Base-by-base conservation (phyloP, 2,329 filamentous ascomycete genomes). In the Aureobasidium sp. region DNA sequence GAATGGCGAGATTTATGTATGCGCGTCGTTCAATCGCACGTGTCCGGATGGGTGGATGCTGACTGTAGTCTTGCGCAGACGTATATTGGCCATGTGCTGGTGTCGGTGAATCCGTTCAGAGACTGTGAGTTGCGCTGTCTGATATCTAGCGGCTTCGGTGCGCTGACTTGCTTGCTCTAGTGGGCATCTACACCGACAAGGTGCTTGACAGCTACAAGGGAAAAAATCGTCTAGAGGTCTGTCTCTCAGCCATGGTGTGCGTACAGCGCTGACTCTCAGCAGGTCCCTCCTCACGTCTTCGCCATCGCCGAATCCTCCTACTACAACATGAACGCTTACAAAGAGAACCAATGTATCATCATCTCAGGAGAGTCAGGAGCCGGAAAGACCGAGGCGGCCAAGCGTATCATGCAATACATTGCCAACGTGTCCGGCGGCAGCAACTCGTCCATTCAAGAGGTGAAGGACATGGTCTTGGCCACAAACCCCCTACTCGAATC, bases 301-400 rank as follows among this genome's bases (percentile, higher is more conserved):
- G 93, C 91, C 64, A 94, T 99, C 71, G 94, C 94, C 72, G 94
- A 99, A 77, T 89, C 93, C 8, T 77, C 92, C 61, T 99, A 99
- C 81, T 97, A 97, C 80, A 97, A 99, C 80, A 97, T 99, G 94
- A 97, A 97, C 76, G 93, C 92, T 51, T 99, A 99, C 82, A 91
- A 91, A 72, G 94, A 97, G 70, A 97, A 97, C 79, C 94, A 99
- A 76, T 97, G 94, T 78, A 93, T 99, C 68, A 99, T 99, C 76
- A 99, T 99, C 69, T 97, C 94, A 5, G 94, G 94, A 73, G 94
- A 99, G 78, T 97, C 94, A 2, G 94, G 94, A 73, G 94, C 94
- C 37, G 94, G 94, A 74, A 99, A 99, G 82, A 99, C 94, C 15
- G 94, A 99, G 77, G 94, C 94, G 5, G 94, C 94, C 64, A 97